Base-by-base conservation (phyloP, 306 rosid genomes). In the Rosa chinensis region DNA sequence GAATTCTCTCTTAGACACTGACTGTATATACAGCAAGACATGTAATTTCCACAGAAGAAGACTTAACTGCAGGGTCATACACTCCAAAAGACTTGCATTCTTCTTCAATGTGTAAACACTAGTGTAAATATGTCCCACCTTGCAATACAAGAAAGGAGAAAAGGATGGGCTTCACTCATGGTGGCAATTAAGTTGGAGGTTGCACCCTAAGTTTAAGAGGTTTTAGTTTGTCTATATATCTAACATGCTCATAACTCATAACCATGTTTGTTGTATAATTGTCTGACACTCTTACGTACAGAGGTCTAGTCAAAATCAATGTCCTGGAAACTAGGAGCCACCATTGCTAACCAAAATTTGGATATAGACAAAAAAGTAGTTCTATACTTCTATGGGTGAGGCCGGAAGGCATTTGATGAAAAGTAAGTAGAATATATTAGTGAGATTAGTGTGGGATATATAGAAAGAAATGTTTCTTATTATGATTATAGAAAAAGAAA, bases 201-300 rank as follows among this genome's bases (percentile, higher is more conserved):
- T 66, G 71, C 71, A 66, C 10, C 48, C 71, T 66, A 6, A 48
- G 71, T 66, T 39, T 37, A 39, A 37, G 44, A 8, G 72, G 72
- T 39, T 40, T 40, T 28, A 17, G 14, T 20, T 66, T 66, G 72
- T 66, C 48, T 39, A 3, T 18, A 10, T 40, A 45, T 45, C 80
- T 75, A 84, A 81, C 94, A 83, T 78, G 85, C 17, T 71, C 47
- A 17, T 66, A 66, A 66, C 25, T 66, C 25, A 17, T 7, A 66
- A 39, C 48, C 71, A 66, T 66, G 71, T 66, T 66, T 67, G 49
- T 40, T 67, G 49, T 17, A 67, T 39, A 3, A 13, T 52, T 70
- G 21, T 47, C 43, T 45, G 74, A 70, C 56, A 70, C 56, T 23
- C 55, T 5, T 42, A 39, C 16, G 17, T 14, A 55, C 0, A 8